phyloP scores from a whole-genome alignment of 2,329 filamentous ascomycete species.

The Ophiostoma sp. region DNA sequence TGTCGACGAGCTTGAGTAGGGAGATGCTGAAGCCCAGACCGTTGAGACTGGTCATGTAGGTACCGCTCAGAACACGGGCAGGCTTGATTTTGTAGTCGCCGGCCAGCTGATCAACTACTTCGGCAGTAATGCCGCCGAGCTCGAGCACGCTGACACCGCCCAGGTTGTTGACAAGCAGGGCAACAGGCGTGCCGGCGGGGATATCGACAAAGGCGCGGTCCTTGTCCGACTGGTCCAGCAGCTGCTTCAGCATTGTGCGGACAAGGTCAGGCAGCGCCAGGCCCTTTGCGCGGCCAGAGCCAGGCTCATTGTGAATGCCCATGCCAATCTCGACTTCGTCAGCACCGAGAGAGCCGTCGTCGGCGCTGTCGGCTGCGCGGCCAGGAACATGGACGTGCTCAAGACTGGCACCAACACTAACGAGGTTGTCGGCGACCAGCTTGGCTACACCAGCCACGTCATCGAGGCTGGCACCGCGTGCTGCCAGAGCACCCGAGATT shows the following conservation, averaged over 20 bases:
- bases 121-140: constrained; percentile 64
- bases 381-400: constrained; percentile 93
- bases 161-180: constrained; percentile 70
- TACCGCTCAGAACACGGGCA: constrained; percentile 60
- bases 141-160: constrained; percentile 71
- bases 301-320: constrained; percentile 71
- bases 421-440: constrained; percentile 67
- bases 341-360: constrained; percentile 47
- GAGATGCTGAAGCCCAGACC: constrained; percentile 70
- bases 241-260: constrained; percentile 62
- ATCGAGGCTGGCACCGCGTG: constrained; percentile 59
- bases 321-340: constrained; percentile 64
- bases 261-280: constrained; percentile 52
- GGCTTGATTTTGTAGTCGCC: constrained; percentile 55
- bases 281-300: constrained; percentile 47
- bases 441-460: constrained; percentile 69
- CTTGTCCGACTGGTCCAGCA: constrained; percentile 59
- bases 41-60: constrained; percentile 75
- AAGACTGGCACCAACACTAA: constrained; percentile 79
- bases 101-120: constrained; percentile 60
- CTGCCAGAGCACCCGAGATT: constrained; percentile 77
- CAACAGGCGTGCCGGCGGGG: constrained; percentile 58
- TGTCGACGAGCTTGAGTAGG: constrained; percentile 58
- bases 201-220: constrained; percentile 67
- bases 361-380: constrained; percentile 49